These are phyloP conservation scores for Raffaelea ambrosiae DNA, from an alignment of 2,329 filamentous ascomycete genomes.

Conservation along the genomic window DNA sequence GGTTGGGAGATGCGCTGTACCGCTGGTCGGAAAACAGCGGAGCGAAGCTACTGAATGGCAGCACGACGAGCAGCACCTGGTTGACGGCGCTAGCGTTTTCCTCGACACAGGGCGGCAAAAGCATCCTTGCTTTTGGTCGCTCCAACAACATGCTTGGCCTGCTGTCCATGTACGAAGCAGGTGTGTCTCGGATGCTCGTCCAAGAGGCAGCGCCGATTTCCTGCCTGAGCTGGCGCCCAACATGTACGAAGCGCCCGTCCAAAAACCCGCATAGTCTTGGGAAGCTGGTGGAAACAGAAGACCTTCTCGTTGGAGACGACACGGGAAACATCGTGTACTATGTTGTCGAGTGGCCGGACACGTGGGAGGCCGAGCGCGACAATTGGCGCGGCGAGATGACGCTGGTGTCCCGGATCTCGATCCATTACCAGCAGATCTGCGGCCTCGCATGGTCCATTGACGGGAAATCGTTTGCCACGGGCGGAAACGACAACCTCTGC, in stretches of 20 bases:
- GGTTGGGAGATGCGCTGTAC: constrained; percentile 70
- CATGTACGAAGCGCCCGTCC: constrained; percentile 41
- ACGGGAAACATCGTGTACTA: constrained; percentile 79
- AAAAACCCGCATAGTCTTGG: constrained; percentile 37
- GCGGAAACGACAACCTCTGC: constrained; percentile 87
- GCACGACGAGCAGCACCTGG: constrained; percentile 40
- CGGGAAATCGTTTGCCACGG: constrained; percentile 71
- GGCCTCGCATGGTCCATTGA: constrained; percentile 81
- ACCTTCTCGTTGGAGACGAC: constrained; percentile 81
- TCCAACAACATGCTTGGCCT: constrained; percentile 69
- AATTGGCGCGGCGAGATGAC: constrained; percentile 72
- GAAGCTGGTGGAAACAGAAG: constrained; percentile 59
- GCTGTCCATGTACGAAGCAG: constrained; percentile 62
- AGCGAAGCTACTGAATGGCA: constrained; percentile 46
- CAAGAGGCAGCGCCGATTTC: constrained; percentile 65
- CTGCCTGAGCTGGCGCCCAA: constrained; percentile 74
- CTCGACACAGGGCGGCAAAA: constrained; percentile 62
- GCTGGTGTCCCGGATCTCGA: constrained; percentile 65
- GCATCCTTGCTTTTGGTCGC: constrained; percentile 77
- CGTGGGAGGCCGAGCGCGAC: constrained; percentile 53
- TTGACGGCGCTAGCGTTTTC: constrained; percentile 90
- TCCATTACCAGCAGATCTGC: constrained; percentile 86
- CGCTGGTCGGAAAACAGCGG: constrained; percentile 76
- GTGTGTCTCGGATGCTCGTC: constrained; percentile 43
- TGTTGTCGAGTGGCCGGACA: constrained; percentile 71